Percentiles rank a stretch among this genome's conserved stretches.
Evolutionary conservation across 352 stramenopile genomes (phyloP).

Genomic region (Phytophthora rubi): DNA sequence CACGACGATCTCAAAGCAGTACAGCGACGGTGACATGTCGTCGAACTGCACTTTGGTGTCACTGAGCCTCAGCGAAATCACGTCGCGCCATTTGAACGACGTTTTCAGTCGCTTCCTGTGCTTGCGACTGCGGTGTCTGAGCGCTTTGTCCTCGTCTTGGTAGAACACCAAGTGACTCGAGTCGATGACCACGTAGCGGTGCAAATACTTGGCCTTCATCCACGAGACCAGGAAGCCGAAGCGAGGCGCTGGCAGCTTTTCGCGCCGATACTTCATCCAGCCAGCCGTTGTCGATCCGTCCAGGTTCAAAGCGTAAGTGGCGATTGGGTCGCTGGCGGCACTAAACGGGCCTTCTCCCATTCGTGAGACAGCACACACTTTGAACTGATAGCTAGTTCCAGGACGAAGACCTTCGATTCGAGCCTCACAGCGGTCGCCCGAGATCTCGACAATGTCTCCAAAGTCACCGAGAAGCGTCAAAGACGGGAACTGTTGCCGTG

Average conservation of each 20-base stretch:
- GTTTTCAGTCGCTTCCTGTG: slow-evolving; percentile 83
- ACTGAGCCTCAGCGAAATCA: slow-evolving; percentile 65
- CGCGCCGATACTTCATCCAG: slow-evolving; percentile 88
- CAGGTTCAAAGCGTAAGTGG: slow-evolving; percentile 77
- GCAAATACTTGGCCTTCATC: slow-evolving; percentile 79
- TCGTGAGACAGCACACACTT: slow-evolving; percentile 81
- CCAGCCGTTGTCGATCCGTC: slow-evolving; percentile 77
- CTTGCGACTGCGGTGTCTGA: slow-evolving; percentile 81
- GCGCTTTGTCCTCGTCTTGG: slow-evolving; percentile 76
- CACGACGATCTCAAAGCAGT: slow-evolving; percentile 82
- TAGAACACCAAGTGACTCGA: slow-evolving; percentile 80
- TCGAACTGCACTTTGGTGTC: slow-evolving; percentile 83
- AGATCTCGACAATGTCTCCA: slow-evolving; percentile 78
- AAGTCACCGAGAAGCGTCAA: slow-evolving; percentile 86
- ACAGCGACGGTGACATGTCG: slow-evolving; percentile 81
- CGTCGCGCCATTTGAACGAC: slow-evolving; percentile 73
- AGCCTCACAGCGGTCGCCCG: slow-evolving; percentile 52
- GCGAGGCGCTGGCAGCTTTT: slow-evolving; percentile 58
- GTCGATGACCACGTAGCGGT: slow-evolving; percentile 87
- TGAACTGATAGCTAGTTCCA: slow-evolving; percentile 87
- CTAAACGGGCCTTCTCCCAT: slow-evolving; percentile 90
- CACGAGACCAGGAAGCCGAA: slow-evolving; percentile 61
- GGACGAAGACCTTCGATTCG: slow-evolving; percentile 82
- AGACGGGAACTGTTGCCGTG: slow-evolving; percentile 79
- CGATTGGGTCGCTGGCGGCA: slow-evolving; percentile 66